Conservation (phyloP, 139 green algal genomes). For the Chlorella vulgaris region DNA sequence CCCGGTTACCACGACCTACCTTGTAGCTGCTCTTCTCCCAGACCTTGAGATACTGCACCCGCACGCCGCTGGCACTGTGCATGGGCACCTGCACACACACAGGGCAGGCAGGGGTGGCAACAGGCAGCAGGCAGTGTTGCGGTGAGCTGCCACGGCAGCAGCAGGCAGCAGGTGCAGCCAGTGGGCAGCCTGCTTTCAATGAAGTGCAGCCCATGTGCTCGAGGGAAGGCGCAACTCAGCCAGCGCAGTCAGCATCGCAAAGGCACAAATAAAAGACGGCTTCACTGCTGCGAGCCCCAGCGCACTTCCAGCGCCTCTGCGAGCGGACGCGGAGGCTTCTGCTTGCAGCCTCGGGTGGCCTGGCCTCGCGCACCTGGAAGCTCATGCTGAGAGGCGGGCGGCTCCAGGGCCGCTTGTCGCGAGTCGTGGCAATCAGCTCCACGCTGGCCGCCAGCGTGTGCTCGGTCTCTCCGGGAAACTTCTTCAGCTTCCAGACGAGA, state of each 20-base stretch:
- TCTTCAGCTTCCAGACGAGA: constrained; percentile 92
- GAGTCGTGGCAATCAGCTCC: constrained; percentile 85
- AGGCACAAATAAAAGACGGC: too few species aligned
- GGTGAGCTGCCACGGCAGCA: neutral
- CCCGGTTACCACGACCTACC: too few species aligned
- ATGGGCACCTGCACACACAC: constrained; percentile 89
- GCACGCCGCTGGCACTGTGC: constrained; percentile 85
- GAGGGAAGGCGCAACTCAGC: too few species aligned
- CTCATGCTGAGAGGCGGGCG: constrained; percentile 85
- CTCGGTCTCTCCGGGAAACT: constrained; percentile 74
- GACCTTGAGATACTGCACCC: constrained; percentile 93
- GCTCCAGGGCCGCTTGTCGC: constrained; percentile 84
- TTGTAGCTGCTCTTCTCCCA: constrained; percentile 82
- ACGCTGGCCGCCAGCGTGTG: constrained; percentile 88
- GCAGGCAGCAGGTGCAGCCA: too few species aligned
- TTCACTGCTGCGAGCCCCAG: too few species aligned
- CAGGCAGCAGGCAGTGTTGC: neutral
- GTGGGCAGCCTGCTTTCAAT: too few species aligned
- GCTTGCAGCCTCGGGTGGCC: too few species aligned
- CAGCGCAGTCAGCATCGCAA: too few species aligned
- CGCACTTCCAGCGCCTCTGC: too few species aligned
- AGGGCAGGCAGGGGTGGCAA: neutral
- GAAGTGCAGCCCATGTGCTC: too few species aligned
- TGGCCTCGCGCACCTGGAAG: too few species aligned
- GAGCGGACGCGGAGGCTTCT: too few species aligned